Conservation (phyloP, 2,329 filamentous ascomycete genomes). For the Calonectria henricotiae region DNA sequence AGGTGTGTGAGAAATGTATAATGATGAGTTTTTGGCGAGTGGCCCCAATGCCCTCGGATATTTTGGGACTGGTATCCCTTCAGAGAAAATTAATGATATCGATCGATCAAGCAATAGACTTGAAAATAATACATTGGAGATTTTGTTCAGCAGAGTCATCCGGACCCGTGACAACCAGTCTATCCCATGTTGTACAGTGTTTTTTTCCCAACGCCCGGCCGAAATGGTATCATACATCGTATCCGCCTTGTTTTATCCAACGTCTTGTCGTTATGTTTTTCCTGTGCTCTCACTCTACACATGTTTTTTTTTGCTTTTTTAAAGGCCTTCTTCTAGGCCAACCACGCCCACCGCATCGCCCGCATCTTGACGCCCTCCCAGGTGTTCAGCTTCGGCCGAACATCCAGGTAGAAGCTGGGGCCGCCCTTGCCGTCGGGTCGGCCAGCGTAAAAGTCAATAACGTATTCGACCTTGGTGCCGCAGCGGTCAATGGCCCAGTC, state of each 20-base stretch:
- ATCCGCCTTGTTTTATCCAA: slow-evolving; percentile 36
- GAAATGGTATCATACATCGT: slow-evolving; percentile 47
- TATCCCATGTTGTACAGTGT: slow-evolving; percentile 46
- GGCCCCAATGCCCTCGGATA: not conserved
- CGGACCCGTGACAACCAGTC: slow-evolving; percentile 30
- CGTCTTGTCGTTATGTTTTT: slow-evolving; percentile 1
- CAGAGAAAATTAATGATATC: not conserved
- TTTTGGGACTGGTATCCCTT: not conserved
- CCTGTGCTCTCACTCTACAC: not conserved
- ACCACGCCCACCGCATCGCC: slow-evolving; percentile 66
- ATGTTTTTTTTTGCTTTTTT: no score
- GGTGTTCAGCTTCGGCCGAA: slow-evolving; percentile 78
- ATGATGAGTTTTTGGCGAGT: slow-evolving; percentile 16
- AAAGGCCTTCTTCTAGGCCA: slow-evolving; percentile 58
- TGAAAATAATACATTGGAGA: slow-evolving; percentile 46
- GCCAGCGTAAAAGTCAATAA: slow-evolving; percentile 98
- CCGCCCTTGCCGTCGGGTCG: slow-evolving; percentile 61
- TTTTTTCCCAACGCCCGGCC: slow-evolving; percentile 49
- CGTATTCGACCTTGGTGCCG: slow-evolving; percentile 88
- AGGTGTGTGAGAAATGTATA: not conserved
- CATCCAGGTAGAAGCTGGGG: slow-evolving; percentile 78
- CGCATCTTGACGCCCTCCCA: slow-evolving; percentile 81
- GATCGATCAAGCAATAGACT: not conserved
- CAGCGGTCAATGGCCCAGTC: slow-evolving; percentile 98
- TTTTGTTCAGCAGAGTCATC: slow-evolving; percentile 37